A percentile compares a stretch with the other conserved stretches of the same genome.
These are phyloP conservation scores for Aspergillus sp. DNA, from an alignment of 2,329 filamentous ascomycete genomes.

Conservation along the genomic window DNA sequence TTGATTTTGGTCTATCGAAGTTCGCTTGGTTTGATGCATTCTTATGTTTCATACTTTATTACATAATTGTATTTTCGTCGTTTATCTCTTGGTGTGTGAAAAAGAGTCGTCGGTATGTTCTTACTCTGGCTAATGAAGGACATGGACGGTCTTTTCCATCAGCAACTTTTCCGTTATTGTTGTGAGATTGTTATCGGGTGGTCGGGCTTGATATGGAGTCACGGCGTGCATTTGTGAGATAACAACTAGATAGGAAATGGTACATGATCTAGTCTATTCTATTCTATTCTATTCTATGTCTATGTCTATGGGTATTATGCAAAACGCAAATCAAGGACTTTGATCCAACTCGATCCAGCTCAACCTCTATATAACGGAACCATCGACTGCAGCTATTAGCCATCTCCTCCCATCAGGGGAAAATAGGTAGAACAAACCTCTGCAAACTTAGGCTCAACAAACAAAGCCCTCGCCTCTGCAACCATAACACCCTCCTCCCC, in stretches of 20 bases:
- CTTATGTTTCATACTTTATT: neutral
- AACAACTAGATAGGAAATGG: constrained; percentile 16
- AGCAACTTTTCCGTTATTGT: constrained; percentile 1
- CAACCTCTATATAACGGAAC: constrained; percentile 22
- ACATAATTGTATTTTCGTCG: constrained; percentile 6
- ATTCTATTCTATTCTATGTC: neutral
- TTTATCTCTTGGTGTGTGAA: constrained; percentile 7
- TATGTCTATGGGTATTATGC: no score
- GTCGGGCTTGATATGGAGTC: constrained; percentile 11
- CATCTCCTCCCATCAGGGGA: neutral
- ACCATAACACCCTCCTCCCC: constrained; percentile 22
- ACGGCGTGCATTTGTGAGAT: constrained; percentile 3
- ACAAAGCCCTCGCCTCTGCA: constrained; percentile 32
- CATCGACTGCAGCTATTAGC: constrained; percentile 22
- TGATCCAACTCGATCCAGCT: constrained; percentile 3
- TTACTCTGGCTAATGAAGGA: constrained; percentile 6
- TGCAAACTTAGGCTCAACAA: constrained; percentile 33
- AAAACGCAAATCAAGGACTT: neutral
- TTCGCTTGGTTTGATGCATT: neutral
- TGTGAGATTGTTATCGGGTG: neutral
- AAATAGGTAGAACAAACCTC: constrained; percentile 19
- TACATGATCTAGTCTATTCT: constrained; percentile 1
- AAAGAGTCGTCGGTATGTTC: constrained; percentile 4
- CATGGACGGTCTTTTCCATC: constrained; percentile 4
- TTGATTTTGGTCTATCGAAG: constrained; percentile 34